These are phyloP conservation scores for Fusarium bulbicola DNA, from an alignment of 2,329 filamentous ascomycete species.

Conservation along the genomic window DNA sequence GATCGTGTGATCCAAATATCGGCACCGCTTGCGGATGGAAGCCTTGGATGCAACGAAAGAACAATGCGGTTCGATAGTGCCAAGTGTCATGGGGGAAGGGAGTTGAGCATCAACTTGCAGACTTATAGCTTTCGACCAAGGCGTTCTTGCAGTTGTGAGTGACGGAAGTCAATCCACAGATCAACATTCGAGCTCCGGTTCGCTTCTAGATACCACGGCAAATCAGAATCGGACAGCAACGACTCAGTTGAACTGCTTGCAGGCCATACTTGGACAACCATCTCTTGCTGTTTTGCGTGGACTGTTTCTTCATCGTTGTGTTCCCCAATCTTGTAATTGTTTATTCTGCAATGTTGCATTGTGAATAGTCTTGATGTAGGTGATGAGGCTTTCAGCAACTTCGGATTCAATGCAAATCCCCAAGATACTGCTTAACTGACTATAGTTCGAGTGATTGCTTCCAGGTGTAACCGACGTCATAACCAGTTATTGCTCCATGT, in stretches of 20 bases:
- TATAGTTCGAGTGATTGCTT: background rate
- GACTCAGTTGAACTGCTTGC: background rate
- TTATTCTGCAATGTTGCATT: background rate
- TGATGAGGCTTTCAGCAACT: background rate
- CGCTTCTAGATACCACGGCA: background rate
- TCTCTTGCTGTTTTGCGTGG: background rate
- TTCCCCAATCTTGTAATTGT: background rate
- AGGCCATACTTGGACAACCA: background rate
- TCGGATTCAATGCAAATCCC: background rate
- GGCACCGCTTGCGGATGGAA: background rate
- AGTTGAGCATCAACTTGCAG: background rate
- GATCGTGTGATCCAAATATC: slow-evolving; percentile 9
- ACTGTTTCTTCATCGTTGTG: background rate
- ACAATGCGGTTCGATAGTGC: background rate
- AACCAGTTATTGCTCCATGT: background rate
- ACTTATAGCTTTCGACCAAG: background rate
- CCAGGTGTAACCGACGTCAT: background rate
- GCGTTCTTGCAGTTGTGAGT: background rate
- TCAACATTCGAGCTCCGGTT: background rate
- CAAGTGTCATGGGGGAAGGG: background rate
- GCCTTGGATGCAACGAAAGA: background rate
- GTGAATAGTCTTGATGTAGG: background rate
- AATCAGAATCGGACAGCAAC: background rate
- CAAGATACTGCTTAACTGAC: background rate
- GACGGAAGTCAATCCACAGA: background rate